Conservation (phyloP, 352 stramenopile genomes). For the Pythium periplocum region DNA sequence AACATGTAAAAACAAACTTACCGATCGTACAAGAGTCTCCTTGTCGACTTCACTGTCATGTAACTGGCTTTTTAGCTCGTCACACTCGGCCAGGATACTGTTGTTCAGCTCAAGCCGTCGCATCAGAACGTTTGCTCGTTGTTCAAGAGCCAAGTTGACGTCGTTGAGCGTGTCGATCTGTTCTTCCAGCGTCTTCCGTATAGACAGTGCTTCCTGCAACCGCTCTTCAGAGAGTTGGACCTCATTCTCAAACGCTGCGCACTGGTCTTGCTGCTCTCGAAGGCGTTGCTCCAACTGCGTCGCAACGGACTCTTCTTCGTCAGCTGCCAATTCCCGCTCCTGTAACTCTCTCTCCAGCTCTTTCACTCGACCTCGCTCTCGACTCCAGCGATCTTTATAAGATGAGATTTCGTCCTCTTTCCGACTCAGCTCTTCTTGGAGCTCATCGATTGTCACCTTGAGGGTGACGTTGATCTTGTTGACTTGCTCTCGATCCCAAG, state of each 20-base stretch:
- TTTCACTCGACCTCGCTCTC: slow-evolving; percentile 48
- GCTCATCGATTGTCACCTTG: slow-evolving; percentile 65
- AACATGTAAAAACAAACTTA: slow-evolving; percentile 9
- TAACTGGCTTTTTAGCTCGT: slow-evolving; percentile 63
- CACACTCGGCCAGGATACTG: slow-evolving; percentile 34
- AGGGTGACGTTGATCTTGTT: slow-evolving; percentile 71
- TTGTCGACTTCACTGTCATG: slow-evolving; percentile 65
- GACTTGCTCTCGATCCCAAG: slow-evolving; percentile 68
- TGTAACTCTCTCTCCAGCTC: slow-evolving; percentile 46
- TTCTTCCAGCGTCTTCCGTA: slow-evolving; percentile 55
- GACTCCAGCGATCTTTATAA: slow-evolving; percentile 44
- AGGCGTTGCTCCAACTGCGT: slow-evolving; percentile 52
- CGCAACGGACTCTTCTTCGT: slow-evolving; percentile 22
- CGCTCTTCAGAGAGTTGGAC: slow-evolving; percentile 43
- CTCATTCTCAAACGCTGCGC: slow-evolving; percentile 48
- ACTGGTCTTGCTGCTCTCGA: slow-evolving; percentile 44
- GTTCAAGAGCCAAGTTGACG: slow-evolving; percentile 68
- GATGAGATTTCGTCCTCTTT: slow-evolving; percentile 56
- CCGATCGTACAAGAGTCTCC: slow-evolving; percentile 57
- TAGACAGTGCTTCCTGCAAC: slow-evolving; percentile 40
- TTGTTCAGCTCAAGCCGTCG: slow-evolving; percentile 53
- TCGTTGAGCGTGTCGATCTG: slow-evolving; percentile 69
- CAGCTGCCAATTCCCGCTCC: slow-evolving; percentile 31
- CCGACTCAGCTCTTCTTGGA: slow-evolving; percentile 66
- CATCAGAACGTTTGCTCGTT: slow-evolving; percentile 63